Conservation (phyloP, 306 rosid species). For the Pterocarpus macrocarpus region DNA sequence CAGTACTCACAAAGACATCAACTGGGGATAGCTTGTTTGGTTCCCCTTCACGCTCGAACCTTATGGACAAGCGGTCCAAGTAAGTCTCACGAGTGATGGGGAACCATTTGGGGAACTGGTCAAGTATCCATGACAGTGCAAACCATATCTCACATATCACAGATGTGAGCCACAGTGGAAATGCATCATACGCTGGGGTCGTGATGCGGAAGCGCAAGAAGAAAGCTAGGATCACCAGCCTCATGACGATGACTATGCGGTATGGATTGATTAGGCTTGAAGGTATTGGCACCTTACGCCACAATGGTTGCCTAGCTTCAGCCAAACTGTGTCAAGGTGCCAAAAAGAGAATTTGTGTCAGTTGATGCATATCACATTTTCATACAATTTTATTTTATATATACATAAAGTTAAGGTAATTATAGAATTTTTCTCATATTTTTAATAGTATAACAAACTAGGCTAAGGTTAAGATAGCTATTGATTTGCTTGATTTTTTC, state of each 20-base stretch:
- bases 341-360: neutral
- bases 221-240: conserved; percentile 56
- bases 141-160: conserved; percentile 93
- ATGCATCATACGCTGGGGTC: conserved; percentile 78
- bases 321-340: conserved; percentile 63
- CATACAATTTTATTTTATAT: neutral
- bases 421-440: neutral
- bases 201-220: conserved; percentile 62
- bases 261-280: conserved; percentile 64
- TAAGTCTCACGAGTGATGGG: conserved; percentile 86
- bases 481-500: conserved; percentile 3
- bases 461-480: too few relatives aligned
- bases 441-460: neutral
- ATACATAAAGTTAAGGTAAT: neutral
- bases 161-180: conserved; percentile 86
- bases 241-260: conserved; percentile 57
- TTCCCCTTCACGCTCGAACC: conserved; percentile 75
- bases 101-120: conserved; percentile 84
- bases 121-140: conserved; percentile 93
- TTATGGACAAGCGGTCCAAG: conserved; percentile 73
- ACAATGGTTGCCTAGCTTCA: conserved; percentile 93
- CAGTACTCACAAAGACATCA: conserved; percentile 88
- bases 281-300: conserved; percentile 63
- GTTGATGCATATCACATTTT: neutral
- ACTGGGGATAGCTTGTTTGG: conserved; percentile 54